A percentile compares a stretch with the other conserved stretches of the same genome.
These are phyloP conservation scores for Sphagnum magellanicum DNA, from an alignment of 228 moss, liverwort and hornwort species.

Conservation along the genomic window DNA sequence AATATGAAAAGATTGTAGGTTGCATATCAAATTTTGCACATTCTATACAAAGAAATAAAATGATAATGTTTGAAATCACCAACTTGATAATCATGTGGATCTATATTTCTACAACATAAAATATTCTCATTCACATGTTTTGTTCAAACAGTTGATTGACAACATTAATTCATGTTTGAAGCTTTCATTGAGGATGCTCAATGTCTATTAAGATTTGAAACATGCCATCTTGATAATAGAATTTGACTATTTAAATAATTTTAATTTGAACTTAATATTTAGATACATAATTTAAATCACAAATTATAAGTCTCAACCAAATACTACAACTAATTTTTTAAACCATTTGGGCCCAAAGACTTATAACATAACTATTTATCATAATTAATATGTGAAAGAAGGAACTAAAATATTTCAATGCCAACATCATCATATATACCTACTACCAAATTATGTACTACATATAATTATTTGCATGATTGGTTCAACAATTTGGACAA, in stretches of 20 bases:
- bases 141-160: no score
- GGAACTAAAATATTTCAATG: neutral
- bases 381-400: neutral
- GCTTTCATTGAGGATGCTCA: no score
- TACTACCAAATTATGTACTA: neutral
- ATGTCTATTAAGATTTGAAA: neutral
- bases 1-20: constrained; percentile 54
- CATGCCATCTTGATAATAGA: neutral
- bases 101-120: no score
- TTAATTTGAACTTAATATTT: neutral
- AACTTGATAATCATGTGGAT: no score
- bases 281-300: neutral
- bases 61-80: neutral
- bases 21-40: constrained; percentile 65
- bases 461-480: neutral
- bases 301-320: neutral
- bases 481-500: neutral
- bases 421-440: neutral
- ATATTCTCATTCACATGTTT: no score
- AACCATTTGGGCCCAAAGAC: no score
- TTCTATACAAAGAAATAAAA: constrained; percentile 18
- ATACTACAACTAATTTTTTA: neutral
- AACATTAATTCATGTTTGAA: neutral
- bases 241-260: constrained; percentile 10
- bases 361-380: neutral